Base-by-base conservation (phyloP, 1,284 basidiomycete species). In the Coriolopsis trogii region DNA sequence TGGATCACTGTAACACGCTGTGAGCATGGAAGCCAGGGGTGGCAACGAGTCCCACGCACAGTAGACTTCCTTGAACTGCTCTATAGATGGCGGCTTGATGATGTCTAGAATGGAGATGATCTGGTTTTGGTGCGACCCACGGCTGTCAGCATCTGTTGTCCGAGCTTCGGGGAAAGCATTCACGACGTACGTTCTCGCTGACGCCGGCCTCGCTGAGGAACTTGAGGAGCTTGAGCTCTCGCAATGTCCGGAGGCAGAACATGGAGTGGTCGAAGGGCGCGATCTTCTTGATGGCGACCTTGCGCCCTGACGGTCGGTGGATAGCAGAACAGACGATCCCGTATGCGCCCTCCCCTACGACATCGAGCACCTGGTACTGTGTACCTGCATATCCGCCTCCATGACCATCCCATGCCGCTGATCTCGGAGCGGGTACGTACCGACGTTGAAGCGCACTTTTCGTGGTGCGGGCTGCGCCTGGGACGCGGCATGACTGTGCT, bases 41-140 rank as follows among this genome's bases (percentile, higher is more conserved):
- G 23, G 44, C 47, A 41, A 42, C 49, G 38, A 41, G 37, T 41
- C 49, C 36, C 41, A 81, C 85, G 65, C 65, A 90, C 89, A 70
- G 63, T 93, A 93, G 40, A 93, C 95, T 72, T 99, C 96, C 63
- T 92, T 95, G 80, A 99, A 99, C 1, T 81, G 78, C 26, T 98
- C 95, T 67, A 93, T 78, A 28, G 91, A 89, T 24, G 89, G 73
- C 0, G 95, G 95, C 67, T 92, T 92, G 77, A 97, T 86, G 65
- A 97, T 97, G 69, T 98, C 95, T 36, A 97, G 77, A 62, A 98
- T 95, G 29, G 93, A 92, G 67, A 97, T 97, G 66, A 98, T 96
- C 89, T 94, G 71, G 34, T 42, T 7, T 4, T 15, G 28, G 44
- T 20, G 16, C 30, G 34, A 29, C n/a, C 10, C 18, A 9, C 31